Percentiles rank a stretch among this genome's conserved stretches.
These are phyloP conservation scores for Phaeolepiota aurea DNA, from an alignment of 768 basidiomycete genomes.

Conservation along the genomic window DNA sequence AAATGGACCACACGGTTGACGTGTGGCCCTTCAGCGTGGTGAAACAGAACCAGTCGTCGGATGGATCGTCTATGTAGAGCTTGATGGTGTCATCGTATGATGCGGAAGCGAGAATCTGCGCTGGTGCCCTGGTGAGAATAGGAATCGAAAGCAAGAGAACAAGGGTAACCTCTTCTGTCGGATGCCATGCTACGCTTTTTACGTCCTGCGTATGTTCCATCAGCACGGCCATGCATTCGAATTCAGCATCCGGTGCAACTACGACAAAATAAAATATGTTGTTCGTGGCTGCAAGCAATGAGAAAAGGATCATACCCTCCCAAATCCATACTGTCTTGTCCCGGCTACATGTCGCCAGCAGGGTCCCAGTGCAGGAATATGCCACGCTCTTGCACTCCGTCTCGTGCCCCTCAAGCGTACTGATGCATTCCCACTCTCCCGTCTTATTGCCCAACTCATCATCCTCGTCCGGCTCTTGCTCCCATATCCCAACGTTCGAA, in stretches of 20 bases:
- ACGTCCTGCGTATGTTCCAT: constrained; percentile 98
- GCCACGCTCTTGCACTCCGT: constrained; percentile 92
- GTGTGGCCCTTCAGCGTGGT: constrained; percentile 72
- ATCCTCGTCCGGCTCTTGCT: constrained; percentile 40
- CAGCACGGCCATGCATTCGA: constrained; percentile 89
- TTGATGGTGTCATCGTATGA: constrained; percentile 97
- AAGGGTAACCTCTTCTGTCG: constrained; percentile 74
- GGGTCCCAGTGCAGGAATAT: constrained; percentile 66
- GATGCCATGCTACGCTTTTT: constrained; percentile 93
- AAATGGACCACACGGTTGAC: constrained; percentile 89
- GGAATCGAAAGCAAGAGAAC: constrained; percentile 3
- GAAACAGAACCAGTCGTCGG: constrained; percentile 91
- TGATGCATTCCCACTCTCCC: constrained; percentile 83
- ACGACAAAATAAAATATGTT: too few species aligned
- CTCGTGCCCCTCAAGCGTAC: constrained; percentile 88
- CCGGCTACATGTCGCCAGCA: constrained; percentile 90
- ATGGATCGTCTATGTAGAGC: constrained; percentile 87
- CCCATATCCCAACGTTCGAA: constrained; percentile 87
- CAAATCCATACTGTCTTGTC: constrained; percentile 99
- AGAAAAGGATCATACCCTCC: constrained; percentile 59
- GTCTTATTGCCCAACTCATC: constrained; percentile 22
- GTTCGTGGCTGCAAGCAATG: not conserved
- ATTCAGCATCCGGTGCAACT: constrained; percentile 90
- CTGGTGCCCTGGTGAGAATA: constrained; percentile 10
- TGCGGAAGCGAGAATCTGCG: constrained; percentile 87